Conservation (phyloP, 2,329 filamentous ascomycete genomes). For the Exserohilum rostratum region DNA sequence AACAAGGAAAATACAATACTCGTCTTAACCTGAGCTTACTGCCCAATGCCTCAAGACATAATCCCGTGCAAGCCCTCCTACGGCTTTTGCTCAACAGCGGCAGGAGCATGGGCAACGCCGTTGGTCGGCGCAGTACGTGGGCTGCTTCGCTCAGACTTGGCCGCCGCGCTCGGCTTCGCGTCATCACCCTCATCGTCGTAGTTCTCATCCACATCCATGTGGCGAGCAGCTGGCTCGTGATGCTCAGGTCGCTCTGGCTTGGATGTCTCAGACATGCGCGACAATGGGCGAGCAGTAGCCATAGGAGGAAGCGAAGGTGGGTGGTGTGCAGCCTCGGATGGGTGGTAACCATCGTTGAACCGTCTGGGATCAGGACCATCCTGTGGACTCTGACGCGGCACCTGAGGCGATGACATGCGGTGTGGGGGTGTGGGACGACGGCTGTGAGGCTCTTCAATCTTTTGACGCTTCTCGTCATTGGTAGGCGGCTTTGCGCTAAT, state of each 20-base stretch:
- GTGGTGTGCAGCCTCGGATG: conserved; percentile 90
- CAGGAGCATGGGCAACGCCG: conserved; percentile 41
- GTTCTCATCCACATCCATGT: conserved; percentile 97
- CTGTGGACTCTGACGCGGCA: conserved; percentile 75
- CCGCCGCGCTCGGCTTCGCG: conserved; percentile 60
- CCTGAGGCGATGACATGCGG: conserved; percentile 60
- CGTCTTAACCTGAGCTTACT: neutral
- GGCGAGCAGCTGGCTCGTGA: conserved; percentile 85
- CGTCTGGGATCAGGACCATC: conserved; percentile 67
- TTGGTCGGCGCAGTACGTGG: conserved; percentile 47
- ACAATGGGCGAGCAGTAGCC: conserved; percentile 54
- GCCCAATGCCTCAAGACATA: neutral
- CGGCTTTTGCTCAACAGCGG: conserved; percentile 46
- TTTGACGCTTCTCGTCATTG: conserved; percentile 84
- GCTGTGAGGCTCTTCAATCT: conserved; percentile 81
- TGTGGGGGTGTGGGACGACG: conserved; percentile 64
- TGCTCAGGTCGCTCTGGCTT: conserved; percentile 52
- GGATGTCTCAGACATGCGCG: conserved; percentile 56
- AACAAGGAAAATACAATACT: neutral
- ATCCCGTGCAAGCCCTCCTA: conserved; percentile 16
- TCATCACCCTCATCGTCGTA: conserved; percentile 96
- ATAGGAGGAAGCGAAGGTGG: conserved; percentile 66
- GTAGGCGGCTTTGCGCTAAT: conserved; percentile 77
- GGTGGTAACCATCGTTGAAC: conserved; percentile 80
- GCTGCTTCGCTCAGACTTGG: conserved; percentile 54